phyloP scores from a whole-genome alignment of 2,329 filamentous ascomycete species.

The Aspergillus pseudotamarii region DNA sequence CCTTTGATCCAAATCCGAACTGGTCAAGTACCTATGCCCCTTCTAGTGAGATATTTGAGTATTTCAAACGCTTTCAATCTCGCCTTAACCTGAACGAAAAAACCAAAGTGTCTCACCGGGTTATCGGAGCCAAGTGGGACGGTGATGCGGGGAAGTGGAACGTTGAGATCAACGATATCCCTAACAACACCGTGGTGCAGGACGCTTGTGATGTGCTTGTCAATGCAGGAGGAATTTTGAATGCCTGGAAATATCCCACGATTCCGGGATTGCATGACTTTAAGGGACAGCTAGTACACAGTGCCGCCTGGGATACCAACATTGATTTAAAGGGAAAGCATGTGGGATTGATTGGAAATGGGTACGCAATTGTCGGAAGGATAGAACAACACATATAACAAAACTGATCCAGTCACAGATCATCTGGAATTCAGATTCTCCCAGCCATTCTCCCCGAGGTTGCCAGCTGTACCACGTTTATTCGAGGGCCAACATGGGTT shows the following conservation, averaged over 20 bases:
- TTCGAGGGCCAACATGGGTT: constrained; percentile 27
- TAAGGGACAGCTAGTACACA: constrained; percentile 10
- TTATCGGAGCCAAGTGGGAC: constrained; percentile 1
- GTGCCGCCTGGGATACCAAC: constrained; percentile 1
- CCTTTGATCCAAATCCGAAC: constrained; percentile 8
- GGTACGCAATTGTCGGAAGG: not conserved
- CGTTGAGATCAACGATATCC: not conserved
- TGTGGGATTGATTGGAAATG: constrained; percentile 3
- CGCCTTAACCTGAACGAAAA: not conserved
- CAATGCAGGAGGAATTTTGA: constrained; percentile 9
- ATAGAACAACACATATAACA: not conserved
- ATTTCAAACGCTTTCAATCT: not conserved
- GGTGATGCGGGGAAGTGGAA: constrained; percentile 2
- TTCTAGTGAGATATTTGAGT: not conserved
- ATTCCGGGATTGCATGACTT: constrained; percentile 9
- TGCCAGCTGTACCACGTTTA: constrained; percentile 22
- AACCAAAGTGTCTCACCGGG: not conserved
- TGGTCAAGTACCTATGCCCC: constrained; percentile 6
- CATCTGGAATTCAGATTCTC: constrained; percentile 4
- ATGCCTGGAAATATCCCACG: constrained; percentile 5
- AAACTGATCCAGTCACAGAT: not conserved
- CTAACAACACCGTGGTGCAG: not conserved
- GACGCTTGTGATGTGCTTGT: constrained; percentile 11
- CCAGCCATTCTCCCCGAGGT: constrained; percentile 23
- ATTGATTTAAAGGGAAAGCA: not conserved